These are phyloP conservation scores for Zoysia pacifica DNA, from an alignment of 176 grass and related monocot species.

Conservation along the genomic window DNA sequence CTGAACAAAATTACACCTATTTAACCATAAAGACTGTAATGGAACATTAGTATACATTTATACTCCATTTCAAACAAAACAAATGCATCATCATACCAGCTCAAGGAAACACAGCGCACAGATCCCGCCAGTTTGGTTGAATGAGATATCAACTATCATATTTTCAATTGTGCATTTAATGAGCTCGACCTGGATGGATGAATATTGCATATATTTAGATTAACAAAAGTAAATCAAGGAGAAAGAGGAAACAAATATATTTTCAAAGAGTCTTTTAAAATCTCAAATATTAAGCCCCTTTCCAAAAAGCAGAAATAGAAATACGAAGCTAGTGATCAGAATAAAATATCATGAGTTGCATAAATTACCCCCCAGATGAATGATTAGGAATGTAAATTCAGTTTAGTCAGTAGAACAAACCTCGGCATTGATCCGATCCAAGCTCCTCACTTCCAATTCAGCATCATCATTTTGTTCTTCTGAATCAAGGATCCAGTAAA, in stretches of 20 bases:
- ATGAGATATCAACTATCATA: slow-evolving; percentile 89
- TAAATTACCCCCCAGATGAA: slow-evolving; percentile 25
- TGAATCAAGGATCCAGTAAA: slow-evolving; percentile 57
- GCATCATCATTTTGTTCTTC: slow-evolving; percentile 59
- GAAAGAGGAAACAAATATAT: neutral
- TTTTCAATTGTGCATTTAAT: slow-evolving; percentile 92
- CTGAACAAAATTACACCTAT: too few species aligned
- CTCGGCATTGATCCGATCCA: slow-evolving; percentile 74
- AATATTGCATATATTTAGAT: slow-evolving; percentile 40
- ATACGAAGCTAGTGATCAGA: neutral
- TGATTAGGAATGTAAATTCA: slow-evolving; percentile 13
- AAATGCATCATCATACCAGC: slow-evolving; percentile 51
- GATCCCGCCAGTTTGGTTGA: slow-evolving; percentile 91
- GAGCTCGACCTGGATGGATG: slow-evolving; percentile 69
- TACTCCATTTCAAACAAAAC: neutral
- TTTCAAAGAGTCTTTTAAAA: neutral
- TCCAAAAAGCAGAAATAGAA: neutral
- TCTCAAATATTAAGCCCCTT: neutral
- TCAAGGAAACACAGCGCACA: slow-evolving; percentile 94
- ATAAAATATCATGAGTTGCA: neutral
- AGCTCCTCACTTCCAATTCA: slow-evolving; percentile 84
- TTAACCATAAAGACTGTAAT: too few species aligned
- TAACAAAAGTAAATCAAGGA: slow-evolving; percentile 9
- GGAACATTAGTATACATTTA: too few species aligned
- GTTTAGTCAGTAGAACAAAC: slow-evolving; percentile 40